Evolutionary conservation across 257 asterid species (phyloP), one percentile per base, ranked within the genome.

Genomic region (Striga asiatica): DNA sequence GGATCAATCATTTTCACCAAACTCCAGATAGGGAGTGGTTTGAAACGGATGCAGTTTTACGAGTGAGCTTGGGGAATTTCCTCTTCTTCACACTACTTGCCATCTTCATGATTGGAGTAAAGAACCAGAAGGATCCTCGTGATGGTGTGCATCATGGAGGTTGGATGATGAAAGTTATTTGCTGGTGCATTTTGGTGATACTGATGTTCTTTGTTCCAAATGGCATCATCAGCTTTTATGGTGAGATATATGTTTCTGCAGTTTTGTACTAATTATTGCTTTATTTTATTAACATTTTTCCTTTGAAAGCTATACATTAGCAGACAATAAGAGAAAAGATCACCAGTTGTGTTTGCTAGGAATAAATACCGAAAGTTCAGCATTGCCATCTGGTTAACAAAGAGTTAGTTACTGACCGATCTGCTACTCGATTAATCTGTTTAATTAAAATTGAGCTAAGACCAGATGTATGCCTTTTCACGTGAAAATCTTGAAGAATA

Each of bases 11-110:
- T 68, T 86, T 86, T 58, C 85, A 76, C 64, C 71, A 79, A 27
- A 86, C 95, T 21, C 95, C 95, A 11, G 85, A 75, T 50, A 78
- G 85, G 48, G 95, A 86, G 71, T 83, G 95, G 95, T 86, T 86
- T 66, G 91, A 86, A 68, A 86, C 95, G 14, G 95, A 86, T 70
- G 94, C 94, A 8, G 95, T 83, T 54, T 67, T 86, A 52, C 79
- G 95, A 32, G 95, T 86, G 74, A 86, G 95, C 80, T 75, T 86
- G 69, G 95, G 95, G 42, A 86, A 86, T 79, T 86, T 86, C 75
- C 73, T 83, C 11, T 86, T 86, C 58, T 86, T 86, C 81, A 83
- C 95, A 0, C 69, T 78, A 47, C 69, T 86, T 47, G 81, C 95
- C 42, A 56, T 77, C 57, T 66, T 86, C 54, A 86, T 86, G 95